These are phyloP conservation scores for Pichia sp. DNA, from an alignment of 1,139 yeast species.

Conservation along the genomic window DNA sequence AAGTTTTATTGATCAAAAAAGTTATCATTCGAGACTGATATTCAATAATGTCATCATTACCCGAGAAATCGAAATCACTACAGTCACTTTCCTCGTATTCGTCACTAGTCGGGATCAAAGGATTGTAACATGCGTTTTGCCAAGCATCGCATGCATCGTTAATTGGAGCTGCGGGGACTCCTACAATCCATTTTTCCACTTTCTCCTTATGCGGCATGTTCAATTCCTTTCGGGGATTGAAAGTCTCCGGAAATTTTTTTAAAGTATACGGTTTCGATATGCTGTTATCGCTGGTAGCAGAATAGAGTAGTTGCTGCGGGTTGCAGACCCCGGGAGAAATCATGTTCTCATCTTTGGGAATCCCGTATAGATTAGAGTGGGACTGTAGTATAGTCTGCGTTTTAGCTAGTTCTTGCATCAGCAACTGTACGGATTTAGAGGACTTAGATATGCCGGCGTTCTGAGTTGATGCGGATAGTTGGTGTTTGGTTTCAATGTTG, in stretches of 20 bases:
- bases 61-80: constrained; percentile 27
- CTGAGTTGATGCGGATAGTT: background rate
- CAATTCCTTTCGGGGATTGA: constrained; percentile 55
- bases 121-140: constrained; percentile 46
- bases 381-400: constrained; percentile 1
- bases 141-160: constrained; percentile 30
- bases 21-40: constrained; percentile 52
- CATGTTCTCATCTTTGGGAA: constrained; percentile 3
- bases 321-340: background rate
- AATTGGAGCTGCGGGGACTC: constrained; percentile 44
- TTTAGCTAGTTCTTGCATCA: constrained; percentile 5
- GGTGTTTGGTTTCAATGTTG: background rate
- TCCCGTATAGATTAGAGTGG: background rate
- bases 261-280: constrained; percentile 2
- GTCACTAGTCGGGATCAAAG: constrained; percentile 32
- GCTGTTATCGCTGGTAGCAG: constrained; percentile 3
- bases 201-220: constrained; percentile 63
- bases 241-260: constrained; percentile 37
- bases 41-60: constrained; percentile 43
- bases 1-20: constrained; percentile 39
- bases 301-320: background rate
- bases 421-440: constrained; percentile 4
- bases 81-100: constrained; percentile 17
- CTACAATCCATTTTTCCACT: constrained; percentile 56
- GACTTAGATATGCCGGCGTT: constrained; percentile 1